Base-by-base conservation (phyloP, 768 basidiomycete species). In the Cantharellus cinnabarinus region DNA sequence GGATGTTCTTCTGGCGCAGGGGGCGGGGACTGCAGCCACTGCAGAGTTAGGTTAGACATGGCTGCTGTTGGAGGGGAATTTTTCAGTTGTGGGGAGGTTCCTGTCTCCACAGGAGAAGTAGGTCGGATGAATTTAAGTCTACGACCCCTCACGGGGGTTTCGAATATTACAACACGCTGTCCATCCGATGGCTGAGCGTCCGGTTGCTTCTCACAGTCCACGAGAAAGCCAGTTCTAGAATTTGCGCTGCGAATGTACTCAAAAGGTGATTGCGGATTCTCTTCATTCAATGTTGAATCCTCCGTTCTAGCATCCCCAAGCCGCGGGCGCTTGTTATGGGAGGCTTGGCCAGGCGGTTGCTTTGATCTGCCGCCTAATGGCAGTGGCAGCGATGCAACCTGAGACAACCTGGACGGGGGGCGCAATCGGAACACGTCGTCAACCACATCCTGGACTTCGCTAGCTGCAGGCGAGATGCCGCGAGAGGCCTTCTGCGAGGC, bases 61-160 rank as follows among this genome's bases (percentile, higher is more conserved):
- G 14, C 41, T 5, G 14, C 35, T 39, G 56, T 5, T 14, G 41
- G 56, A 5, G 35, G 56, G 7, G 14, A 38, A 57, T 38, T 14
- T 40, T 39, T 5, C 15, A 41, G 41, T 10, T 10, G 40, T 5
- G 14, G 14, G 14, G 38, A 14, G 5, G 56, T 35, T 57, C 14
- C 5, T 5, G 56, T 5, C 10, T 14, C 41, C 5, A 42, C 41
- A 39, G 56, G 56, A 38, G 56, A 53, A 38, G 60, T 3, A 4
- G 60, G 61, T 37, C 60, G 15, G 10, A 50, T 15, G 5, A 62
- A 60, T 39, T 57, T 56, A 10, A 62, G 34, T 20, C 62, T 38
- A 35, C 62, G 41, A 7, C 62, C 62, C 42, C 61, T 62, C 42
- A 61, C 38, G 4, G 62, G 62, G 7, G 62, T 61, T 20, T 37